Evolutionary conservation across 225 moss, liverwort and hornwort species (phyloP), one percentile per base, ranked within the genome.

Genomic region (Straminergon stramineum): DNA sequence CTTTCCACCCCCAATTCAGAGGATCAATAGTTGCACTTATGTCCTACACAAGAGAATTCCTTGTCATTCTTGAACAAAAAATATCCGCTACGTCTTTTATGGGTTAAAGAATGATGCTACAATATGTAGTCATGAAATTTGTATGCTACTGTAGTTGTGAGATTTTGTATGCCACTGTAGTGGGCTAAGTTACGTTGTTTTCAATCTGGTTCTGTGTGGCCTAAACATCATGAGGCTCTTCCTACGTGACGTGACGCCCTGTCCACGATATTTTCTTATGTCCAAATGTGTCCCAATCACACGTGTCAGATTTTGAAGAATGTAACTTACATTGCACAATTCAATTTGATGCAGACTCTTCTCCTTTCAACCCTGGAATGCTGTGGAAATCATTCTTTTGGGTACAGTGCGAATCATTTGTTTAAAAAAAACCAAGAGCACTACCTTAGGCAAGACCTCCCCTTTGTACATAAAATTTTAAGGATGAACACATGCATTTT

Each of bases 381-480:
- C 0, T 0, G 0, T 51, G 41, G 31, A 31, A 19, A 75, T 75
- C 31, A 75, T 48, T 31, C 7, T 75, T 48, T 19, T 2, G 1
- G 19, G 4, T 48, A 19, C 1, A 0, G 1, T 18, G 11, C 0
- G 31, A 30, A 75, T 51, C 48, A 31, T 31, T 48, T 30, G 17
- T 1, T 18, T 6, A 11, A 18, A 75, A 45, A 18, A 31, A 1
- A 3, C 2, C 5, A 27, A 18, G 4, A 48, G 10, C 2, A 75
- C 0, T 48, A 48, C 48, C 48, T 48, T 48, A 1, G 11, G 0
- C 18, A 48, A 48, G 4, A 30, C 4, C 2, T 30, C 18, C 11
- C 7, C 3, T 43, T 73, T 27, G 5, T 48, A 48, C 17, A 45
- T 6, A 74, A 74, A 74, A 74, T 74, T 45, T 6, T 2, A 6